Evolutionary conservation across 208 protist species (phyloP).

Genomic region (Naegleria gruberi): DNA sequence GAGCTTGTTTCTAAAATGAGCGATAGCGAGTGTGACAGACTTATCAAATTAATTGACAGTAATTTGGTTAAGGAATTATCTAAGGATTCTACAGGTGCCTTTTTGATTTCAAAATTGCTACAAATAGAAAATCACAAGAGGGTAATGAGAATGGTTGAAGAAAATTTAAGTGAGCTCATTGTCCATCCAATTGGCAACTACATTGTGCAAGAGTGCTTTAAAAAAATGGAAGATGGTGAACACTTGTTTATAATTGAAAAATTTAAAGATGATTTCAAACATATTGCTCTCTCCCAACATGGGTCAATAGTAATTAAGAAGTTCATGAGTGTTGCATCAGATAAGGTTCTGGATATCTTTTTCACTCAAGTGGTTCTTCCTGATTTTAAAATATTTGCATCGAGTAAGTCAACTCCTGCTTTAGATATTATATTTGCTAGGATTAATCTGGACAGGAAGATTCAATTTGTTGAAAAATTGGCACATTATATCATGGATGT

Average conservation of each 20-base stretch:
- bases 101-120: no score
- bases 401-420: no score
- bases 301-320: background rate
- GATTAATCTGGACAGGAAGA: no score
- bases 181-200: background rate
- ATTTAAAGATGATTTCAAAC: background rate
- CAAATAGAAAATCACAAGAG: no score
- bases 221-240: background rate
- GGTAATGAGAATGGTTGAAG: background rate
- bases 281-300: background rate
- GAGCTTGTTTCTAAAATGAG: background rate
- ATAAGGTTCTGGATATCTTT: background rate
- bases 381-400: background rate
- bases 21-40: background rate
- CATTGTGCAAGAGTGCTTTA: background rate
- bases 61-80: background rate
- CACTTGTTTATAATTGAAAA: background rate
- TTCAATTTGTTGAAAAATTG: no score
- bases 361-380: background rate
- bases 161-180: background rate
- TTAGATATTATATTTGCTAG: no score
- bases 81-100: background rate
- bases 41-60: background rate
- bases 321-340: background rate
- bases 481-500: no score